These are phyloP conservation scores for Tanozyma kutaoensis DNA, from an alignment of 805 yeast species.

Conservation along the genomic window DNA sequence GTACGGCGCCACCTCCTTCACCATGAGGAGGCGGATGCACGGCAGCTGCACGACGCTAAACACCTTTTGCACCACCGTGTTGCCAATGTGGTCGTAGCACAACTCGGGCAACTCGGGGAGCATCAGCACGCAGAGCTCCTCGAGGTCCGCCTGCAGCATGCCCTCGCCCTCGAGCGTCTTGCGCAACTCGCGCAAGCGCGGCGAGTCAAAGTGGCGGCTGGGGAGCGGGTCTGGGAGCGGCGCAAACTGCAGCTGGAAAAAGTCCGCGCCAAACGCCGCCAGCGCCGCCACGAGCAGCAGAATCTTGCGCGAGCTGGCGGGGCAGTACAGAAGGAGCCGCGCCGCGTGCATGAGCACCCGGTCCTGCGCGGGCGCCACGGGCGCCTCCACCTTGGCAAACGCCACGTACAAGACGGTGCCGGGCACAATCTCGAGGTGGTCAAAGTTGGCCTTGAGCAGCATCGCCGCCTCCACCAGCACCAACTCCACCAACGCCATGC, in stretches of 20 bases:
- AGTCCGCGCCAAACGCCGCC: slow-evolving; percentile 23
- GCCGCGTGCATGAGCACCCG: too few species aligned
- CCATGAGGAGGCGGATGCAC: slow-evolving; percentile 65
- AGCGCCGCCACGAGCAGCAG: too few species aligned
- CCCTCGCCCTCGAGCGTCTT: slow-evolving; percentile 34
- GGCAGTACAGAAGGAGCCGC: too few species aligned
- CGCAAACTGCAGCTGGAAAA: slow-evolving; percentile 45
- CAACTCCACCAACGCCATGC: slow-evolving; percentile 50
- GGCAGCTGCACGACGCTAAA: slow-evolving; percentile 57
- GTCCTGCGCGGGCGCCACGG: too few species aligned
- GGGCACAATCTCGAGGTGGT: slow-evolving; percentile 72
- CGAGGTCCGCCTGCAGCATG: slow-evolving; percentile 58
- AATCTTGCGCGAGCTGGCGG: too few species aligned
- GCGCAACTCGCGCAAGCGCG: slow-evolving; percentile 75
- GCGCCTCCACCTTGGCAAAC: slow-evolving; percentile 37
- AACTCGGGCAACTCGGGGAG: slow-evolving; percentile 80
- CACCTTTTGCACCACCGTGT: slow-evolving; percentile 87
- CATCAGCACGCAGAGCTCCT: slow-evolving; percentile 74
- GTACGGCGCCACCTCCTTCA: slow-evolving; percentile 63
- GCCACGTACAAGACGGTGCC: slow-evolving; percentile 69
- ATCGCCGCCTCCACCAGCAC: slow-evolving; percentile 61
- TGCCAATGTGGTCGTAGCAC: slow-evolving; percentile 87
- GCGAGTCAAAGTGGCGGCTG: slow-evolving; percentile 71
- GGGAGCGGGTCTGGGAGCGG: slow-evolving; percentile 65
- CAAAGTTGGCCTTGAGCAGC: slow-evolving; percentile 63